phyloP scores from a whole-genome alignment of 805 yeast genomes.

The Schizosaccharomyces octosporus region DNA sequence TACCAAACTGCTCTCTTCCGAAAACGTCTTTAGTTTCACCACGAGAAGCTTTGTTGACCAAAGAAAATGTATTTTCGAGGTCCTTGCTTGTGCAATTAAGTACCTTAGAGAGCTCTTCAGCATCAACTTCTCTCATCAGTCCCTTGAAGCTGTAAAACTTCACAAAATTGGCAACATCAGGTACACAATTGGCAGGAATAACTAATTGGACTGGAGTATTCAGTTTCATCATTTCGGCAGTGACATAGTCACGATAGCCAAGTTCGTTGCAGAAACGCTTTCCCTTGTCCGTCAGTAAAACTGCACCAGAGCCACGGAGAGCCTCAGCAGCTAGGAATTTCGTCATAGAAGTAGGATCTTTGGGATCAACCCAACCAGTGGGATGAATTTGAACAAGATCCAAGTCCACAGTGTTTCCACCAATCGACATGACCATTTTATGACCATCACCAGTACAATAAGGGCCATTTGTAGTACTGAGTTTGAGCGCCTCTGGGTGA shows the following conservation, averaged over 20 bases:
- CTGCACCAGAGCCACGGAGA: slow-evolving; percentile 40
- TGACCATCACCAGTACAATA: slow-evolving; percentile 45
- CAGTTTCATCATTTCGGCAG: slow-evolving; percentile 29
- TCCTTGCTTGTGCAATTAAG: slow-evolving; percentile 15
- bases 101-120: slow-evolving; percentile 20
- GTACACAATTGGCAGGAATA: slow-evolving; percentile 23
- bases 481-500: slow-evolving; percentile 30
- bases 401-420: slow-evolving; percentile 34
- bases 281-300: slow-evolving; percentile 27
- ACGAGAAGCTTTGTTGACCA: slow-evolving; percentile 19
- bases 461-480: slow-evolving; percentile 36
- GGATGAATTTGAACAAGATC: slow-evolving; percentile 48
- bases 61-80: slow-evolving; percentile 16
- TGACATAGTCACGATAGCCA: slow-evolving; percentile 34
- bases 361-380: slow-evolving; percentile 34
- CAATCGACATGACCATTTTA: slow-evolving; percentile 25
- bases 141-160: slow-evolving; percentile 33
- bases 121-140: slow-evolving; percentile 23
- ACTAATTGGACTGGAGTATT: slow-evolving; percentile 24
- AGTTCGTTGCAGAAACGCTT: slow-evolving; percentile 36
- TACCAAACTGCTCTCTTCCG: slow-evolving; percentile 26
- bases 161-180: slow-evolving; percentile 24
- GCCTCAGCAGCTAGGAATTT: slow-evolving; percentile 42
- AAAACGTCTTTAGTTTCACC: slow-evolving; percentile 18
- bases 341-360: slow-evolving; percentile 25